Conservation (phyloP, 1,284 basidiomycete species). For the Tilletia horrida region DNA sequence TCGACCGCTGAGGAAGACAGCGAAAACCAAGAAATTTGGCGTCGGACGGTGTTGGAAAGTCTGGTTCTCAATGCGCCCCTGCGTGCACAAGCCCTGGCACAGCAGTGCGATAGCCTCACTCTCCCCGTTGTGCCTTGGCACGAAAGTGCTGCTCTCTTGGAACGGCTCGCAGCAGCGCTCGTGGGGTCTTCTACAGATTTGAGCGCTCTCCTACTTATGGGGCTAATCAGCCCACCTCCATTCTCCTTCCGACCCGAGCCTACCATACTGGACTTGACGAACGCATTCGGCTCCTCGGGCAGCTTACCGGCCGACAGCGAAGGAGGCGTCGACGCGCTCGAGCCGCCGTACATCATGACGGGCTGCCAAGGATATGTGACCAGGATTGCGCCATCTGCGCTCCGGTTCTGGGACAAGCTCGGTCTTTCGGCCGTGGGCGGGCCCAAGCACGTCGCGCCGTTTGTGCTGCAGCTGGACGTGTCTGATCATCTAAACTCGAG, state of each 20-base stretch:
- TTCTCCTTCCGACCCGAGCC: neutral
- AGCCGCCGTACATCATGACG: constrained; percentile 33
- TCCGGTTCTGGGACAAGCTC: constrained; percentile 49
- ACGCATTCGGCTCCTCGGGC: neutral
- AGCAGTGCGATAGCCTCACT: neutral
- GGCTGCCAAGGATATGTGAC: constrained; percentile 42
- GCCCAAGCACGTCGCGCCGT: constrained; percentile 35
- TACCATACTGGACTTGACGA: neutral
- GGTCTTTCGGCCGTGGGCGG: constrained; percentile 39
- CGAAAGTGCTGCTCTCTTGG: neutral
- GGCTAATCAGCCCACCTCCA: neutral
- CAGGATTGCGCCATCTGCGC: constrained; percentile 32
- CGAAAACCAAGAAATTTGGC: constrained; percentile 6
- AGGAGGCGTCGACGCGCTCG: constrained; percentile 28
- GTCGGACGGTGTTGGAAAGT: constrained; percentile 2
- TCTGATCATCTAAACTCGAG: constrained; percentile 33
- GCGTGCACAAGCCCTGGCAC: neutral
- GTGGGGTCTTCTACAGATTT: neutral
- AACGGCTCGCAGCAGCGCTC: neutral
- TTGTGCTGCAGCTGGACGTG: constrained; percentile 32
- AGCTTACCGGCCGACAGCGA: neutral
- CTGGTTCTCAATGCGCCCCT: constrained; percentile 3
- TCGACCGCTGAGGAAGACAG: neutral
- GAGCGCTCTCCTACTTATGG: neutral
- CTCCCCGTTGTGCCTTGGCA: neutral